Evolutionary conservation across 163 green algal species (phyloP).

Genomic region (Scenedesmus sp.): DNA sequence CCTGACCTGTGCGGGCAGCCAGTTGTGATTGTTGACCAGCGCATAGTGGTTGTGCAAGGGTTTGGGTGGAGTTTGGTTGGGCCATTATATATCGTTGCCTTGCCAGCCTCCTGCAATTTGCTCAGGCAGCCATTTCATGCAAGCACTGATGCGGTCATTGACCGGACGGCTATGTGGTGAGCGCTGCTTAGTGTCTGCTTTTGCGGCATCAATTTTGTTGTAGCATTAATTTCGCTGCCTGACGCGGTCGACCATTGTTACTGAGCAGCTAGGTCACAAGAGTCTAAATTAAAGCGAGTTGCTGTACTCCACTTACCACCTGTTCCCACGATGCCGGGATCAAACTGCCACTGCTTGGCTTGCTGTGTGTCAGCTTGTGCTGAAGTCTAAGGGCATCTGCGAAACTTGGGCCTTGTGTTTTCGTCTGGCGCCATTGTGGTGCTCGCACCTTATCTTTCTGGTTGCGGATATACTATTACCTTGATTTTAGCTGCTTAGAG

Average conservation of each 20-base stretch:
- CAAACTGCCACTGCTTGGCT: neutral
- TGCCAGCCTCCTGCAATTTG: neutral
- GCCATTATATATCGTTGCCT: neutral
- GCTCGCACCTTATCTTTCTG: neutral
- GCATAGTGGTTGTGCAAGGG: neutral
- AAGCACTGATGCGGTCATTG: too few species aligned
- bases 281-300: neutral
- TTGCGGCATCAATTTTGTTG: too few species aligned
- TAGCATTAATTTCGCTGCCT: too few species aligned
- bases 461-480: neutral
- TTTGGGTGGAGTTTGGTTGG: neutral
- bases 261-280: neutral
- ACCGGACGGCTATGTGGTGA: too few species aligned
- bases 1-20: too few species aligned
- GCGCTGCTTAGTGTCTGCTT: too few species aligned
- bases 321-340: neutral
- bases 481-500: neutral
- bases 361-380: neutral
- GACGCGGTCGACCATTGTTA: too few species aligned
- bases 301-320: neutral
- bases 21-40: too few species aligned
- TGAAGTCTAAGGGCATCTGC: neutral
- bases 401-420: neutral
- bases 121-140: too few species aligned
- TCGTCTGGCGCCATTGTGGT: neutral